Conservation (phyloP, 148 eudicot species). For the Hydrangea macrophylla region DNA sequence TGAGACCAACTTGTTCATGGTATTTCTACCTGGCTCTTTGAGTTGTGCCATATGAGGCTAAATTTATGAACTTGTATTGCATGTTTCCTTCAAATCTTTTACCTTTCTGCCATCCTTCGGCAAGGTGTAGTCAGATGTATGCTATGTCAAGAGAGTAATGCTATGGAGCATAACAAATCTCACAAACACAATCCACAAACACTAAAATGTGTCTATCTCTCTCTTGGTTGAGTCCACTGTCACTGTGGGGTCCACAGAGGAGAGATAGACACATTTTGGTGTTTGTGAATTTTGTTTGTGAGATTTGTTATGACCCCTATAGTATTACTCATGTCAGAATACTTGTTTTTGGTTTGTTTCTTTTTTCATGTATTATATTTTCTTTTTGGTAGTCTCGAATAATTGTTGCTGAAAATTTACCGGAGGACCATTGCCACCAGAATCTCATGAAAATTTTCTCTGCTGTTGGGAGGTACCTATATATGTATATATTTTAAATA, state of each 20-base stretch:
- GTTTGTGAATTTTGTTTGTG: no score
- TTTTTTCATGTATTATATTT: not conserved
- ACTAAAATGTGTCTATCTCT: no score
- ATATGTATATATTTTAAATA: not conserved
- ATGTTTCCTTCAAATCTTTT: not conserved
- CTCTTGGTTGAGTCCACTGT: no score
- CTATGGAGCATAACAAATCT: no score
- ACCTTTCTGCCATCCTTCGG: not conserved
- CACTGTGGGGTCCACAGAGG: no score
- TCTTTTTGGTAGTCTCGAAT: conserved; percentile 65
- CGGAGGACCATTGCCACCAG: conserved; percentile 97
- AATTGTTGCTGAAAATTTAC: conserved; percentile 90
- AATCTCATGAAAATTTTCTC: conserved; percentile 97
- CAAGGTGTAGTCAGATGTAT: not conserved
- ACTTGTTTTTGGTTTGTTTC: no score
- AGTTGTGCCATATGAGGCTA: not conserved
- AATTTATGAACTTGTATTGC: not conserved
- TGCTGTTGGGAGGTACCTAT: conserved; percentile 74
- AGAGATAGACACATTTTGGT: no score
- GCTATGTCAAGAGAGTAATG: conserved; percentile 1
- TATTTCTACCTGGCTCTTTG: not conserved
- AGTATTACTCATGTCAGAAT: no score
- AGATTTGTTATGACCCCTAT: no score
- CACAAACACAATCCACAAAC: no score
- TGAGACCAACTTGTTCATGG: not conserved